Conservation (phyloP, 164 flowering plant species). For the Chloranthus sessilifolius region DNA sequence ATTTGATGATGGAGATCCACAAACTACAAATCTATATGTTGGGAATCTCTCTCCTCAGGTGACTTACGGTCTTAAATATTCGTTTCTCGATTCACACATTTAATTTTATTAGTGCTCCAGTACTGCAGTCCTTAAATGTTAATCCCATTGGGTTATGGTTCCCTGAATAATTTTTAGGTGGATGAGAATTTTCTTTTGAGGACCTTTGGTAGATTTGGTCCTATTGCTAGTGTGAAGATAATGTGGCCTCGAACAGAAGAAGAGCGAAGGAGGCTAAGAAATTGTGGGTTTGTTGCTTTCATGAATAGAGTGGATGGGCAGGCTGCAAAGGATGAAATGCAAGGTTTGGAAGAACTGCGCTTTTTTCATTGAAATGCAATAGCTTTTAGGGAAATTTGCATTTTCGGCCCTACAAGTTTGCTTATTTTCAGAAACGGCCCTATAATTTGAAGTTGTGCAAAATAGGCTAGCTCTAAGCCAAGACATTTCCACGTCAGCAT, state of each 20-base stretch:
- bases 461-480: too few species aligned
- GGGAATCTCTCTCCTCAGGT: slow-evolving; percentile 98
- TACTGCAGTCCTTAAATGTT: neutral
- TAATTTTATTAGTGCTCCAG: too few species aligned
- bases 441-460: too few species aligned
- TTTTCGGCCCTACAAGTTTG: too few species aligned
- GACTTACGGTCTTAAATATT: slow-evolving; percentile 6
- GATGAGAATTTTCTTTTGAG: slow-evolving; percentile 97
- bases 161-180: slow-evolving; percentile 41
- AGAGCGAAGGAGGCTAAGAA: slow-evolving; percentile 86
- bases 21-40: slow-evolving; percentile 97
- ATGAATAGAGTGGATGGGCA: slow-evolving; percentile 99
- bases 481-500: too few species aligned
- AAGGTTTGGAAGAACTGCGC: slow-evolving; percentile 76
- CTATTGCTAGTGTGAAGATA: slow-evolving; percentile 97
- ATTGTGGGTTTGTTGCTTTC: slow-evolving; percentile 99
- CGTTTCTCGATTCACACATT: too few species aligned
- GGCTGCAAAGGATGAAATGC: slow-evolving; percentile 99
- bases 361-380: too few species aligned
- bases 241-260: slow-evolving; percentile 99
- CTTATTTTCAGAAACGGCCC: too few species aligned
- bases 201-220: slow-evolving; percentile 99
- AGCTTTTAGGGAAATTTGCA: too few species aligned
- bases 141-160: neutral
- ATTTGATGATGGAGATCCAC: slow-evolving; percentile 99